Base-by-base conservation (phyloP, 75 land plant species). In the Selaginella moellendorffii region DNA sequence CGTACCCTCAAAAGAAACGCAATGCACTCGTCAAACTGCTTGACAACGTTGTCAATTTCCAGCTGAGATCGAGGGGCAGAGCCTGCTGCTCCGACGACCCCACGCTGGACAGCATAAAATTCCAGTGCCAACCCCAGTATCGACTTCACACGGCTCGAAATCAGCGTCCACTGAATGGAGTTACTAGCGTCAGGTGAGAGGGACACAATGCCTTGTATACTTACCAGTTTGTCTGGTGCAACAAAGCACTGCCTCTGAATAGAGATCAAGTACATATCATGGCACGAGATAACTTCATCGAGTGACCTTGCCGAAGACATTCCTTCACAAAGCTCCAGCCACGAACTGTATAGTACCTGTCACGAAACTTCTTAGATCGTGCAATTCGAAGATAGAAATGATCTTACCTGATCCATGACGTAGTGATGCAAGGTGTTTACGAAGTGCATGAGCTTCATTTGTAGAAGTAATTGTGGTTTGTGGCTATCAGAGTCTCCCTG, bases 341-440 rank as follows among this genome's bases (percentile, higher is more conserved):
- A 92, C 28, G 97, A 82, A 81, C 81, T 88, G 61, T 92, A 91
- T 62, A 84, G 76, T 1, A 88, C 97, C 97, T 90, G 83, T 8
- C 19, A 10, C 18, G 20, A 54, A 54, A 2, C 58, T 5, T 54
- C 5, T 20, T 20, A 2, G n/a, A 27, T 19, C 63, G 8, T 26
- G 9, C 69, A 1, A 42, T 10, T n/a, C 12, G 66, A 25, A 60
- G 23, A 25, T 5, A 8, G 30, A 21, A 42, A 17, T 26, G 19
- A 30, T 1, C 73, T 77, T 78, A 92, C 97, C 79, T 83, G 80
- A 67, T 92, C 97, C 97, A 92, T 88, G 53, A 92, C 90, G 74
- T 92, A 92, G 66, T 92, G 97, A 68, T 92, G 97, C 70, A 92
- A 80, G 18, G 97, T 91, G 84, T 92, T 91, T 22, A 92, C 95